Percentiles rank a stretch among this genome's conserved stretches.
Evolutionary conservation across 371 early-diverging fungal species (phyloP).

Genomic region (Mucor piriformis): DNA sequence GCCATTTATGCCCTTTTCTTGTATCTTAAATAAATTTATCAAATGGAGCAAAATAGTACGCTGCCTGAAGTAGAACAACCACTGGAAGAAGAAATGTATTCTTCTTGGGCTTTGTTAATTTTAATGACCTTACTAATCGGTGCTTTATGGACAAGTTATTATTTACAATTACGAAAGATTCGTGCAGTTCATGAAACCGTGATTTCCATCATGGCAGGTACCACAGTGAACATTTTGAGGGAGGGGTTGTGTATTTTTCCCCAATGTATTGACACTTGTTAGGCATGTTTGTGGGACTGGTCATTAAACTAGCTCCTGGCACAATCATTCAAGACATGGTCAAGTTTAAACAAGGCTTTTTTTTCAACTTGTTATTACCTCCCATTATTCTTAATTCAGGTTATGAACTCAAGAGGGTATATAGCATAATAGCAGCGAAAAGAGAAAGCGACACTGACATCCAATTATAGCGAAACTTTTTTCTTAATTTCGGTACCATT

Average conservation of each 20-base stretch:
- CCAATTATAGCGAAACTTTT: constrained; percentile 70
- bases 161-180: constrained; percentile 81
- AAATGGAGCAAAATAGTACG: constrained; percentile 27
- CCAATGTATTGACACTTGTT: too few relatives aligned
- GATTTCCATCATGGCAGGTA: constrained; percentile 88
- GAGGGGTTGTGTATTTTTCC: too few relatives aligned
- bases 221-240: too few relatives aligned
- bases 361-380: constrained; percentile 93
- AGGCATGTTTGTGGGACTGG: constrained; percentile 87
- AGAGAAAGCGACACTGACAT: not conserved
- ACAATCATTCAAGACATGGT: constrained; percentile 80
- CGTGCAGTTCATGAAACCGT: constrained; percentile 92
- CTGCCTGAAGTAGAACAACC: constrained; percentile 39
- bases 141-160: constrained; percentile 85
- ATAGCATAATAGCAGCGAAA: not conserved
- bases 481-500: constrained; percentile 86
- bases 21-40: not conserved
- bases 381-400: constrained; percentile 96
- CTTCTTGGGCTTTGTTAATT: constrained; percentile 86
- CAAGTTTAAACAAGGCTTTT: constrained; percentile 88
- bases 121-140: constrained; percentile 80
- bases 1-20: not conserved
- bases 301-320: constrained; percentile 76
- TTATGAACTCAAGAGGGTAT: constrained; percentile 85
- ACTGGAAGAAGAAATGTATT: constrained; percentile 74